These are phyloP conservation scores for Artemisia argyi DNA, from an alignment of 129 eudicot species.

Conservation along the genomic window DNA sequence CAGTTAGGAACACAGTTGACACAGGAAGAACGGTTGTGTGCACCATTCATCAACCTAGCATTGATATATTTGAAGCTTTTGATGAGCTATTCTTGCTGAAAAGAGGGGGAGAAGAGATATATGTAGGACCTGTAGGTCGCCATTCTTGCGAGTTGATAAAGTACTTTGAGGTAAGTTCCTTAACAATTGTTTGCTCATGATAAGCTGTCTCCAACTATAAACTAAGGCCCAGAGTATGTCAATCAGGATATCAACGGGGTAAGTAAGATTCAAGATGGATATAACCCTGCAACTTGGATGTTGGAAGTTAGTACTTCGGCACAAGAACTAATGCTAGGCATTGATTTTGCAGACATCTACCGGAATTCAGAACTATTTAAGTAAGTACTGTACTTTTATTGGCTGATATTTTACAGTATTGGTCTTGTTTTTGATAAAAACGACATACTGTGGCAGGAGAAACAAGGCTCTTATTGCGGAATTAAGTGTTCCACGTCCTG, in stretches of 20 bases:
- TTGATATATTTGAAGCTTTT: conserved; percentile 16
- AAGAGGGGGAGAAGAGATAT: conserved; percentile 8
- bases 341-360: conserved; percentile 52
- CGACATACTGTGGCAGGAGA: conserved; percentile 30
- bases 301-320: conserved; percentile 51
- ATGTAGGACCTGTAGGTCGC: conserved; percentile 10
- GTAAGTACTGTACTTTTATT: conserved; percentile 10
- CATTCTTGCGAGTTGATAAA: conserved; percentile 12
- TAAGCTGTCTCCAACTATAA: not conserved
- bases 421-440: not conserved
- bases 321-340: conserved; percentile 49
- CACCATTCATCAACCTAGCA: conserved; percentile 23
- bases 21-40: conserved; percentile 22
- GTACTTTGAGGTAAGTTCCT: conserved; percentile 7
- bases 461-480: conserved; percentile 50
- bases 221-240: not conserved
- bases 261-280: conserved; percentile 53
- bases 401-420: not conserved
- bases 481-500: conserved; percentile 40
- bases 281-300: conserved; percentile 81
- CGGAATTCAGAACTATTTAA: conserved; percentile 49
- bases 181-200: not conserved
- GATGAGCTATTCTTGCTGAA: conserved; percentile 19
- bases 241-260: conserved; percentile 34
- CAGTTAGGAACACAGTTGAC: conserved; percentile 17